Conservation (phyloP, 83 land plant species). For the Isoetes engelmannii region DNA sequence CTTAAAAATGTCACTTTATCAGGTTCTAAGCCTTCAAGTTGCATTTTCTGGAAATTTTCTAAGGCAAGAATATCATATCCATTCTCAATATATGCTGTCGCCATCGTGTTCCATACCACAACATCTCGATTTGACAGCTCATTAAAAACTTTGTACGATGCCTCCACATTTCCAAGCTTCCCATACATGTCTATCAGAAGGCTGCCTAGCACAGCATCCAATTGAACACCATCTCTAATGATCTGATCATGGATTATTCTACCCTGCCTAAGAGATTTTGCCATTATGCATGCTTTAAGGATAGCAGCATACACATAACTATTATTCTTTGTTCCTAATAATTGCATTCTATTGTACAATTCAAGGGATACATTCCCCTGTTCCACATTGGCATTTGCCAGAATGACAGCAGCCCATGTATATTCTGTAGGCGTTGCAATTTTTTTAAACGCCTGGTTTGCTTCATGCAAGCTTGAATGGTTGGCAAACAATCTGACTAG, state of each 20-base stretch:
- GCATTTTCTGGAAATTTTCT: background rate
- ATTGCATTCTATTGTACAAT: background rate
- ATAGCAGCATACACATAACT: background rate
- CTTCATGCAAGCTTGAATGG: background rate
- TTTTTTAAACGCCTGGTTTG: background rate
- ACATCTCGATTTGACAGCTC: background rate
- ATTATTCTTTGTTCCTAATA: background rate
- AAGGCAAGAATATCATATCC: background rate
- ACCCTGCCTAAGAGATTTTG: background rate
- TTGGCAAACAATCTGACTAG: no score
- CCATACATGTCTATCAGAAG: slow-evolving; percentile 1
- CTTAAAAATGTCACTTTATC: slow-evolving; percentile 1
- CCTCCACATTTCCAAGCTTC: background rate
- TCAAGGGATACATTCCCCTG: background rate
- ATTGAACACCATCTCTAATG: background rate
- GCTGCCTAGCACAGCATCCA: background rate
- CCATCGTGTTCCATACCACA: slow-evolving; percentile 2
- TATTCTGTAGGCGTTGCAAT: background rate
- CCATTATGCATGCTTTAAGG: background rate
- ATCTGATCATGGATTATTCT: slow-evolving; percentile 3
- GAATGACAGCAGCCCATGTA: slow-evolving; percentile 3
- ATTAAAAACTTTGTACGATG: background rate
- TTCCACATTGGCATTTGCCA: background rate
- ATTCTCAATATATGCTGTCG: background rate
- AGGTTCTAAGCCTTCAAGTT: background rate